Evolutionary conservation across 768 basidiomycete genomes (phyloP).

Genomic region (Lactarius deliciosus): DNA sequence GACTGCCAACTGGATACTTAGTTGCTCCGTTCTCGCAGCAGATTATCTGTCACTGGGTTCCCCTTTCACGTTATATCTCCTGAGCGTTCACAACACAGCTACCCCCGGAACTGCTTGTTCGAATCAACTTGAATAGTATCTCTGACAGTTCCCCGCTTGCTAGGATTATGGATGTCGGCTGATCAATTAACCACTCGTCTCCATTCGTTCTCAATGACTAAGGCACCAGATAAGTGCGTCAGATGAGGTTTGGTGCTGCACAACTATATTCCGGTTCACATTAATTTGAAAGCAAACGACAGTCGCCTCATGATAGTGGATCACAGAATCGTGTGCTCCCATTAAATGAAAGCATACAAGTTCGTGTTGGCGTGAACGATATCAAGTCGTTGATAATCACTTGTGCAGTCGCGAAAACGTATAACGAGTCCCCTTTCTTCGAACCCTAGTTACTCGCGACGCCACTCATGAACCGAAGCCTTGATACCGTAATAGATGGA

Average conservation of each 20-base stretch:
- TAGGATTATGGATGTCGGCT: neutral
- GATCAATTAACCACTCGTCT: neutral
- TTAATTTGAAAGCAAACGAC: neutral
- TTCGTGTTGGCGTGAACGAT: too few relatives aligned
- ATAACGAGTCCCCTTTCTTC: too few relatives aligned
- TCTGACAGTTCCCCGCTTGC: neutral
- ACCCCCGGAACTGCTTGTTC: neutral
- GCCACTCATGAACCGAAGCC: too few relatives aligned
- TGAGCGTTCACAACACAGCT: neutral
- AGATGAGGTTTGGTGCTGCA: neutral
- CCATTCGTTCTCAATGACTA: too few relatives aligned
- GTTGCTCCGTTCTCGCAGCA: too few relatives aligned
- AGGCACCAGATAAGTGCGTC: neutral
- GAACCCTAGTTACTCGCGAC: too few relatives aligned
- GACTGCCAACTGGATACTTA: neutral
- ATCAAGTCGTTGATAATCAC: too few relatives aligned
- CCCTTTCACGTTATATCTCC: neutral
- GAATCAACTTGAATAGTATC: neutral
- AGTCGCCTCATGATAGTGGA: too few relatives aligned
- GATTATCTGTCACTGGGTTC: too few relatives aligned
- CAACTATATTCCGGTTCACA: neutral
- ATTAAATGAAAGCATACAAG: neutral
- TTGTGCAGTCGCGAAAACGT: too few relatives aligned
- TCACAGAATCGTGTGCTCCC: neutral
- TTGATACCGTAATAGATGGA: too few relatives aligned